Evolutionary conservation across 2,329 filamentous ascomycete genomes (phyloP).

Genomic region (Trichoderma polysporum): DNA sequence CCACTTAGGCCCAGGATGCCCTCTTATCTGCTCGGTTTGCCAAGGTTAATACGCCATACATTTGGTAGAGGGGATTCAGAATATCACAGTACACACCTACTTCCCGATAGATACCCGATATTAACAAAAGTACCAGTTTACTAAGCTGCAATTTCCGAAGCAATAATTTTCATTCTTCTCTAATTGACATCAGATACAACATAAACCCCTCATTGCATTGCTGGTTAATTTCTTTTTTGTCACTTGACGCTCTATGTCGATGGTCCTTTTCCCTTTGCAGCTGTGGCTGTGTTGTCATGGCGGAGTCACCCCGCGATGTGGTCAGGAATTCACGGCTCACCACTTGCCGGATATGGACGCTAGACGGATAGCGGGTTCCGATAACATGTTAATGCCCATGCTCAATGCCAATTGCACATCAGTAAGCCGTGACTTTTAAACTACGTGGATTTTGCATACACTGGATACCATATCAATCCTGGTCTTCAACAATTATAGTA

Average conservation of each 20-base stretch:
- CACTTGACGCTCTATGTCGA: neutral
- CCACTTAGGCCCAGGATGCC: neutral
- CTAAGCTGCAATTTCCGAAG: neutral
- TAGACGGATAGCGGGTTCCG: neutral
- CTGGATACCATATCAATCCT: neutral
- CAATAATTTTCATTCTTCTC: neutral
- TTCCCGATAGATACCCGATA: neutral
- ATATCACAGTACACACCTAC: neutral
- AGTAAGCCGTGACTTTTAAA: neutral
- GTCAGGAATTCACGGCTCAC: conserved; percentile 1
- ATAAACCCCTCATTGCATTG: neutral
- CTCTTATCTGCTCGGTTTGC: too few relatives aligned
- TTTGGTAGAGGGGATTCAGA: neutral
- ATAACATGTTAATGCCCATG: neutral
- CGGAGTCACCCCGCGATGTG: conserved; percentile 12
- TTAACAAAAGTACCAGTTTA: too few relatives aligned
- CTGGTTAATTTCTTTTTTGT: neutral
- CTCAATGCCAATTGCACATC: neutral
- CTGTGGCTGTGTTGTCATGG: neutral
- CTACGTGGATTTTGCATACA: too few relatives aligned
- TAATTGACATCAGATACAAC: neutral
- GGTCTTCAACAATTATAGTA: neutral
- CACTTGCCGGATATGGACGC: conserved; percentile 15
- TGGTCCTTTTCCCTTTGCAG: neutral
- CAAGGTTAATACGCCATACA: neutral